Percentiles rank a stretch among this genome's conserved stretches.
phyloP scores from a whole-genome alignment of 768 basidiomycete genomes.

The Kwoniella newhampshirensis region DNA sequence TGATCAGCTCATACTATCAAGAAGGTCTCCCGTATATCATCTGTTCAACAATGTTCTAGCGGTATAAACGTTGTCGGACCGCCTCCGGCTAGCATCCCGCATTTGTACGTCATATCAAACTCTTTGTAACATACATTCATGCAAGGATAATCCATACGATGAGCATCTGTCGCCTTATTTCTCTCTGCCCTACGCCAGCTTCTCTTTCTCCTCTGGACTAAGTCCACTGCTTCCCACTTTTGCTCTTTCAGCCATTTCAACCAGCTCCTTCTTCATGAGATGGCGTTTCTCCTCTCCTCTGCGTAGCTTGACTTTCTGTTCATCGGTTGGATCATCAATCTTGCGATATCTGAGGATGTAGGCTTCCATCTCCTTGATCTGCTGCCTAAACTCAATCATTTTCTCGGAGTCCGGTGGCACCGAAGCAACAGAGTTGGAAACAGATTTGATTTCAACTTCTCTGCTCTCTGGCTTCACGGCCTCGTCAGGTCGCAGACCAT shows the following conservation, averaged over 20 bases:
- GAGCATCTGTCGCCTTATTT: not conserved
- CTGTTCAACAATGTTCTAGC: too few species aligned
- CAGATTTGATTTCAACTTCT: too few species aligned
- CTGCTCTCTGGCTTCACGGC: too few species aligned
- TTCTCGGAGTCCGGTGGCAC: too few species aligned
- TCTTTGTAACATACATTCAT: constrained; percentile 1
- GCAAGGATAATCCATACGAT: constrained; percentile 2
- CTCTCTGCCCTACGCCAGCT: not conserved
- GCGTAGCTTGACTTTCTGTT: not conserved
- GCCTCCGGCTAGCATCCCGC: too few species aligned
- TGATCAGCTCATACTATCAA: not conserved
- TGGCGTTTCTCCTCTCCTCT: constrained; percentile 2
- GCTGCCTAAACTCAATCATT: not conserved
- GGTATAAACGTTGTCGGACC: too few species aligned
- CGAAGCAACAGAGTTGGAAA: too few species aligned
- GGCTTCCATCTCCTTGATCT: constrained; percentile 8
- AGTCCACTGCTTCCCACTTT: constrained; percentile 35
- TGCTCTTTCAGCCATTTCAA: not conserved
- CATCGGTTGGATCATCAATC: constrained; percentile 2
- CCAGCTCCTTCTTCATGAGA: constrained; percentile 4
- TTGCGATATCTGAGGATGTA: constrained; percentile 3
- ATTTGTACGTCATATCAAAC: too few species aligned
- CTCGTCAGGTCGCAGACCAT: not conserved
- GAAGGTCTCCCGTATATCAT: not conserved
- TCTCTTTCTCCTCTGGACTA: constrained; percentile 24